Evolutionary conservation across 106 monocot species (phyloP), one percentile per base, ranked within the genome.

Genomic region (Triglochin maritima): DNA sequence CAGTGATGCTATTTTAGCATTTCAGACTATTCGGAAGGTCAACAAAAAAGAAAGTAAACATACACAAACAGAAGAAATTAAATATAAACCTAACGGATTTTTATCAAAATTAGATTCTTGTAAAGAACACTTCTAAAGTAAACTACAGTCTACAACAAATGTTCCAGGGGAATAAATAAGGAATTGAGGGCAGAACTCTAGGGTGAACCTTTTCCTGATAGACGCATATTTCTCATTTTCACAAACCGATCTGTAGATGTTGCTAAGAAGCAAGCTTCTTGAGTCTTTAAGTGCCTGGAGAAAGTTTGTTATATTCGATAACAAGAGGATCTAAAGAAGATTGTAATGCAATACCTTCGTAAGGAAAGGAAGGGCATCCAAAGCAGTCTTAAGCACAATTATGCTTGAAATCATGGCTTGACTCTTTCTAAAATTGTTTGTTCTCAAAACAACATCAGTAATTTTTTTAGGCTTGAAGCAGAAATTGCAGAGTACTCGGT

Each of bases 401-500:
- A 98, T 86, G 71, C 76, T 84, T 64, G 86, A 74, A 74, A 98
- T 98, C 74, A 92, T 63, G 68, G 81, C 70, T 69, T 92, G 98
- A 73, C 92, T 92, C 82, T 84, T 98, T 71, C 86, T 91, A 63
- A 82, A 81, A 84, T 83, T 84, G 15, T 77, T 57, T 72, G 80
- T 77, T 47, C 74, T 79, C 67, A 89, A 59, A 71, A 86, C 78
- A 63, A 82, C 84, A 57, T 81, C 84, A 4, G 80, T 83, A 47
- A 83, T 82, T 67, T 79, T 91, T 69, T 80, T 92, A 59, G 84
- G 82, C 57, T 98, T 98, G 78, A 84, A 98, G 79, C 92, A 92
- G 69, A 98, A 98, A 55, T 86, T 83, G 69, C 98, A 98, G 0
- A 98, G 84, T 47, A 98, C 88, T 66, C 84, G 88, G 74, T 98